These are phyloP conservation scores for Penicillium sp. DNA, from an alignment of 2,329 filamentous ascomycete genomes.

Conservation along the genomic window DNA sequence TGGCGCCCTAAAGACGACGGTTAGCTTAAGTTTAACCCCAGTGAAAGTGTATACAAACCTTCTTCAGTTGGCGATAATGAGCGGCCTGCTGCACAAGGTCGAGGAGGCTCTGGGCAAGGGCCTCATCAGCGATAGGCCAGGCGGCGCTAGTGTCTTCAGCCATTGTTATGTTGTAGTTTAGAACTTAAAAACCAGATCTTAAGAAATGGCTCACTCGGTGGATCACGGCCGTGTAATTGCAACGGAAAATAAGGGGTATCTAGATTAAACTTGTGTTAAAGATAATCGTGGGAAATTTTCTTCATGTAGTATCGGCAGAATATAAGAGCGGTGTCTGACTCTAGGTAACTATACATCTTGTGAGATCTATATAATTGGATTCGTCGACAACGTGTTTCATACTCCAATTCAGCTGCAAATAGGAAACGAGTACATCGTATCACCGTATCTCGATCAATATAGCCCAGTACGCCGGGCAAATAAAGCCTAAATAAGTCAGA, in stretches of 20 bases:
- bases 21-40: not conserved
- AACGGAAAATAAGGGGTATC: not conserved
- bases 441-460: too few species aligned
- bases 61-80: constrained; percentile 56
- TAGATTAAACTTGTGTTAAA: not conserved
- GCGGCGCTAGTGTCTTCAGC: constrained; percentile 45
- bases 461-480: too few species aligned
- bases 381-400: too few species aligned
- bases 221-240: not conserved
- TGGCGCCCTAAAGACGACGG: not conserved
- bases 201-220: not conserved
- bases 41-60: not conserved
- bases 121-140: constrained; percentile 71
- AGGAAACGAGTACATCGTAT: too few species aligned
- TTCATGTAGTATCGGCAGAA: too few species aligned
- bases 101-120: constrained; percentile 77
- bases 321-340: too few species aligned
- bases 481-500: too few species aligned
- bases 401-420: too few species aligned
- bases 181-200: not conserved
- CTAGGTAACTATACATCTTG: too few species aligned
- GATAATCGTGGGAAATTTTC: not conserved
- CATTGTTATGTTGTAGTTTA: constrained; percentile 25
- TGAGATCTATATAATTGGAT: too few species aligned
- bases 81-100: constrained; percentile 73